Evolutionary conservation across 495 filamentous ascomycete species (phyloP), one percentile per base, ranked within the genome.

Genomic region (Aspergillus taichungensis): DNA sequence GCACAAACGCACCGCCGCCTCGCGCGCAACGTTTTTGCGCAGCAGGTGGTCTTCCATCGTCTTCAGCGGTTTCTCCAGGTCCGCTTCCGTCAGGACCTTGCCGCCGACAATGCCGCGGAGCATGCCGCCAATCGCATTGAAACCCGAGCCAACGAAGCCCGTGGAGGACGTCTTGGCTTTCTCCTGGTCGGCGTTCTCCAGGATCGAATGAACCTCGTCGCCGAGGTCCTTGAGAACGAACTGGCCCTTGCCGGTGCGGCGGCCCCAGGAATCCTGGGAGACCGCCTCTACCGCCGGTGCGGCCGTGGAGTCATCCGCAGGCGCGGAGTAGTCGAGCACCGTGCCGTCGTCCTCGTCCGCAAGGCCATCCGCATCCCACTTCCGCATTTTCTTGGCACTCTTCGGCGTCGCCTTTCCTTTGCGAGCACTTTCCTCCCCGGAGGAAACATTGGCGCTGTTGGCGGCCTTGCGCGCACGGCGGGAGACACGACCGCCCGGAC

Each of bases 11-110:
- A 94, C 76, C 6, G 92, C 94, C 29, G 92, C 92, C 69, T 96
- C 91, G 34, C 85, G 83, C 6, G 92, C 94, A 37, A 98, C 90
- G 55, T 98, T 98, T 74, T 98, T 98, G 63, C 83, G 84, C 37
- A 96, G 62, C 5, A 98, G 74, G 66, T 97, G 94, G 42, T 94
- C 88, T 50, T 94, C 87, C 92, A 98, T 97, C 6, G 82, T 85
- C 60, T 88, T 88, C 69, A 98, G 79, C 6, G 92, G 84, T 62
- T 94, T 95, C 38, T 87, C 83, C 13, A 98, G 70, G 52, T 96
- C 89, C 34, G 82, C 73, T 54, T 88, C 85, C 0, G 88, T 94
- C 55, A 98, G 64, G 5, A 83, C 82, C 67, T 95, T 95, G 13
- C 94, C 92, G 36, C 92, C 92, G 6, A 98, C 83, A 40, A 97